Evolutionary conservation across 2,329 filamentous ascomycete species (phyloP).

Genomic region (Botryosphaeria agaves): DNA sequence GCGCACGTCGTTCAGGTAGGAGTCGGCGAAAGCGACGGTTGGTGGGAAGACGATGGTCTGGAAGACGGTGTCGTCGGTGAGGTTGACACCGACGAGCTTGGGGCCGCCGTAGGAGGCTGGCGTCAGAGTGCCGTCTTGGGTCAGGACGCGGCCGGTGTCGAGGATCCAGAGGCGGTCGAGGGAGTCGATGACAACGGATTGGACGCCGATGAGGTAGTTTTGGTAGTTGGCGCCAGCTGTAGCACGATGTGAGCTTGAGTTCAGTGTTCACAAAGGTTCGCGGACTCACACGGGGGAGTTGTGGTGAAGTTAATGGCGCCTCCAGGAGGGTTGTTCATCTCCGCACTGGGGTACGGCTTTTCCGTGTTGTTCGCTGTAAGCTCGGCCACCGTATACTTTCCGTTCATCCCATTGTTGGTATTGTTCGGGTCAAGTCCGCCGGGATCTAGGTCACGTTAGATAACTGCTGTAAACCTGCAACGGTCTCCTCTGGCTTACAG

Average conservation of each 20-base stretch:
- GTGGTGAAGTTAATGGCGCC: conserved; percentile 35
- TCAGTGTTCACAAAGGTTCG: not conserved
- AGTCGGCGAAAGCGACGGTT: conserved; percentile 28
- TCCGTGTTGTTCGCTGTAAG: conserved; percentile 25
- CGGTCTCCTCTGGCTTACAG: conserved; percentile 25
- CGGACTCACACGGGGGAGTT: conserved; percentile 16
- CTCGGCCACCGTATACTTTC: conserved; percentile 32
- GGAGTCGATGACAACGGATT: conserved; percentile 34
- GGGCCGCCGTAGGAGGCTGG: conserved; percentile 28
- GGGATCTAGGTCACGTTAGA: no score
- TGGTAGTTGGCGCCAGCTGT: conserved; percentile 25
- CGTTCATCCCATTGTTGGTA: conserved; percentile 21
- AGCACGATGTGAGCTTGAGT: not conserved
- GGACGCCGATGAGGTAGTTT: conserved; percentile 33
- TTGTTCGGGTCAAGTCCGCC: conserved; percentile 30
- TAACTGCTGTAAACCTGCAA: conserved; percentile 3
- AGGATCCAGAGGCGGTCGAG: conserved; percentile 35
- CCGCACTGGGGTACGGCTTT: conserved; percentile 21
- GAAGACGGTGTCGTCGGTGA: conserved; percentile 27
- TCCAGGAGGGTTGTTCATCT: conserved; percentile 30
- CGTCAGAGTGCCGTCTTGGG: conserved; percentile 25
- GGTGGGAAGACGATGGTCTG: conserved; percentile 33
- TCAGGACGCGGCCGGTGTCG: conserved; percentile 31
- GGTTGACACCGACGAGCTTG: conserved; percentile 31
- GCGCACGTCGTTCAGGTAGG: conserved; percentile 36